Evolutionary conservation across 1,284 basidiomycete species (phyloP).

Genomic region (Fomitopsis betulina): DNA sequence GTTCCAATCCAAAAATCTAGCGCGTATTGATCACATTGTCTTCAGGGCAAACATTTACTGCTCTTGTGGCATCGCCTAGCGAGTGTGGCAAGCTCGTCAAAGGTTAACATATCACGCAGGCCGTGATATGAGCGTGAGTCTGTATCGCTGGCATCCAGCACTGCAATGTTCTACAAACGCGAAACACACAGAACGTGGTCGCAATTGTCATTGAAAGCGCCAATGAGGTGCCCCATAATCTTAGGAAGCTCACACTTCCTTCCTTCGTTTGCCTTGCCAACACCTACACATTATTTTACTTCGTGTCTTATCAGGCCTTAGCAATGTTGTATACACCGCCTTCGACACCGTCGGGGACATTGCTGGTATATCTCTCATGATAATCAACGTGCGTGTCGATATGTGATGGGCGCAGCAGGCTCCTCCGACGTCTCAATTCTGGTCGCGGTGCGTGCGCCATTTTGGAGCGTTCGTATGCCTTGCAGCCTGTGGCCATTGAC

Average conservation of each 20-base stretch:
- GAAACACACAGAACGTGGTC: not conserved
- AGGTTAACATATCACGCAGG: not conserved
- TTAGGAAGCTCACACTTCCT: no score
- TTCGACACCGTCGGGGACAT: not conserved
- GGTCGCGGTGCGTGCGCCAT: not conserved
- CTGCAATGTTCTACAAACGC: no score
- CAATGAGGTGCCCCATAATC: no score
- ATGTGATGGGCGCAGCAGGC: not conserved
- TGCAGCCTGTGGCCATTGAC: slow-evolving; percentile 1
- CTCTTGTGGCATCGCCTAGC: not conserved
- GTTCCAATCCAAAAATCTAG: no score
- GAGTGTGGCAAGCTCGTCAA: not conserved
- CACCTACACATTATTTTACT: not conserved
- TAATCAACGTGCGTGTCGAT: slow-evolving; percentile 4
- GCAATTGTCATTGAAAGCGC: not conserved
- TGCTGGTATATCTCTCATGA: slow-evolving; percentile 1
- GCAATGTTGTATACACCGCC: not conserved
- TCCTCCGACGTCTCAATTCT: not conserved
- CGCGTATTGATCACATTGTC: not conserved
- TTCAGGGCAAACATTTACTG: not conserved
- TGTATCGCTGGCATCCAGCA: not conserved
- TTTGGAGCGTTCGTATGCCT: not conserved
- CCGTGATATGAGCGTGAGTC: not conserved
- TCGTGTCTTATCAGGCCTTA: not conserved
- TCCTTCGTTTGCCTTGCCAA: not conserved